Percentiles rank a stretch among this genome's conserved stretches.
These are phyloP conservation scores for Takakia lepidozioides DNA, from an alignment of 225 moss, liverwort and hornwort genomes.

Conservation along the genomic window DNA sequence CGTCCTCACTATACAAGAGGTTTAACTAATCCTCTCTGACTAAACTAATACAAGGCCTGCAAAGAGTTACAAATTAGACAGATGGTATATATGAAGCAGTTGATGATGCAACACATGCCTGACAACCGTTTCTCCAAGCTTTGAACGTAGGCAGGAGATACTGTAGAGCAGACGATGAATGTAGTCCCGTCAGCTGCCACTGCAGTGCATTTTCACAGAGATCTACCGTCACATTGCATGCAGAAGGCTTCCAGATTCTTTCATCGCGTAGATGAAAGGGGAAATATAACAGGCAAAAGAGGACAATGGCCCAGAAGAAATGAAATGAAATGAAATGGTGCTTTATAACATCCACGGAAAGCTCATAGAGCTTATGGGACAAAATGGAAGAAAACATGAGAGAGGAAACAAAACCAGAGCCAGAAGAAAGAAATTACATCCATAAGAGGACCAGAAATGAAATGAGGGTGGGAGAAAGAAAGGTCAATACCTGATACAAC, in stretches of 20 bases:
- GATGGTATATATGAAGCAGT: too few species aligned
- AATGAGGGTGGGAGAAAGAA: background rate
- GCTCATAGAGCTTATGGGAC: too few species aligned
- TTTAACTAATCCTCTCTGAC: too few species aligned
- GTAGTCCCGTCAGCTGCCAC: slow-evolving; percentile 31
- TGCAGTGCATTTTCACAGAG: slow-evolving; percentile 9
- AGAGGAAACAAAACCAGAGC: too few species aligned
- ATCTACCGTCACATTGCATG: background rate
- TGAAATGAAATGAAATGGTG: background rate
- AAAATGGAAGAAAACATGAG: too few species aligned
- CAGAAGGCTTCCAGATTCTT: background rate
- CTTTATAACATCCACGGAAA: too few species aligned
- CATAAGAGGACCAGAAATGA: background rate
- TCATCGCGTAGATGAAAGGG: background rate
- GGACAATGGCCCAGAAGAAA: background rate
- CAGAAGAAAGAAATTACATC: too few species aligned
- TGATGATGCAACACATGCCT: too few species aligned
- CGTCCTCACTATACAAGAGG: too few species aligned
- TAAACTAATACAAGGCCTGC: too few species aligned
- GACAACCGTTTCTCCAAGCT: slow-evolving; percentile 31
- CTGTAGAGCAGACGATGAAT: slow-evolving; percentile 44
- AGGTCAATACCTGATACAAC: slow-evolving; percentile 30
- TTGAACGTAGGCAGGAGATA: slow-evolving; percentile 40
- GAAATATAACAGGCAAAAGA: background rate
- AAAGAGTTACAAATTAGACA: too few species aligned